phyloP scores from a whole-genome alignment of 2,329 filamentous ascomycete genomes.

The Claviceps capensis region DNA sequence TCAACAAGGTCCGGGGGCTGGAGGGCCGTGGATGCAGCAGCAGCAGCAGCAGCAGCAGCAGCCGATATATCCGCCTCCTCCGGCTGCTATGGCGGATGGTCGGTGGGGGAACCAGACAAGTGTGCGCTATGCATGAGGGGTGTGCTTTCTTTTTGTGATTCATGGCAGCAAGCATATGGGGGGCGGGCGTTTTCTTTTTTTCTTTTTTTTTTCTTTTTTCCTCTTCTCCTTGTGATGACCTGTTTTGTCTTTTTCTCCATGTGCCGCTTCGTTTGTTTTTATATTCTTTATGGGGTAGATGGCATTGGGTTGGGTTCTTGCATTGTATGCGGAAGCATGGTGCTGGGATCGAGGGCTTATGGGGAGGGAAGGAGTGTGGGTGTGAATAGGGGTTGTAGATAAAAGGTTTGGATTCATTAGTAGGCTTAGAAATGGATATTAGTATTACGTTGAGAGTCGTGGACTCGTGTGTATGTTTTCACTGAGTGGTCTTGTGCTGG shows the following conservation, averaged over 20 bases:
- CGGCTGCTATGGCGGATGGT: neutral
- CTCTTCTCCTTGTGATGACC: neutral
- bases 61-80: neutral
- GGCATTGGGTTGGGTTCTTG: too few relatives aligned
- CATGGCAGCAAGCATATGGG: neutral
- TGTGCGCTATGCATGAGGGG: slow-evolving; percentile 1
- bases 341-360: too few relatives aligned
- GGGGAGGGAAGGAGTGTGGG: too few relatives aligned
- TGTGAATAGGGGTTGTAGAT: too few relatives aligned
- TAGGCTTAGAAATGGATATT: too few relatives aligned
- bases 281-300: too few relatives aligned
- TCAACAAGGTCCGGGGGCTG: neutral
- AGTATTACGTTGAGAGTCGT: too few relatives aligned
- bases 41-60: slow-evolving; percentile 11
- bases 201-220: neutral
- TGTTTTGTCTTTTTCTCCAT: neutral
- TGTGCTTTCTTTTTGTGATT: neutral
- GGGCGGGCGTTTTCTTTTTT: neutral
- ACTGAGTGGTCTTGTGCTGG: too few relatives aligned
- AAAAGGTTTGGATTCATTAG: too few relatives aligned
- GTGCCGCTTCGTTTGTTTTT: too few relatives aligned
- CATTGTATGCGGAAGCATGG: too few relatives aligned
- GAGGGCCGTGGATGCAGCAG: slow-evolving; percentile 9
- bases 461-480: too few relatives aligned
- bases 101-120: neutral